phyloP scores from a whole-genome alignment of 345 rosid genomes.

The Aquilaria sinensis region DNA sequence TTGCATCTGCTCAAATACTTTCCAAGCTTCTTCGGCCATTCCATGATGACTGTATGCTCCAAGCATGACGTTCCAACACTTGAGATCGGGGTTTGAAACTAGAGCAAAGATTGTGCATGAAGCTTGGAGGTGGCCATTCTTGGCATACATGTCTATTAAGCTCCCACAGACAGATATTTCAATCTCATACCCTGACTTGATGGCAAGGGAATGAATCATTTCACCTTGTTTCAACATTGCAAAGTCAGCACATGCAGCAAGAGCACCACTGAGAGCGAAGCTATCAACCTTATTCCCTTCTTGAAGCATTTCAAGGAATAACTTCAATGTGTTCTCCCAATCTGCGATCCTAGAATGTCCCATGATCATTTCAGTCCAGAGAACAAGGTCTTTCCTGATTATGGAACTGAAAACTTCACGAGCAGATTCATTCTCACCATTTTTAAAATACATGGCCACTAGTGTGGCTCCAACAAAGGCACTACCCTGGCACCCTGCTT shows the following conservation, averaged over 20 bases:
- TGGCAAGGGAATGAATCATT: conserved; percentile 52
- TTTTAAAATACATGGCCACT: conserved; percentile 68
- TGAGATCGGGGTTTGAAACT: conserved; percentile 56
- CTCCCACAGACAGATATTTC: conserved; percentile 67
- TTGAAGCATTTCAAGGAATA: conserved; percentile 44
- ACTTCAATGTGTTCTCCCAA: conserved; percentile 42
- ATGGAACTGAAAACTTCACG: conserved; percentile 35
- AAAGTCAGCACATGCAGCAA: conserved; percentile 76
- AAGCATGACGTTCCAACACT: conserved; percentile 86
- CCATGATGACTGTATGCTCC: conserved; percentile 76
- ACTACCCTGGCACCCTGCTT: conserved; percentile 44
- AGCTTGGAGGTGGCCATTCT: conserved; percentile 50
- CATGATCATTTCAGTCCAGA: conserved; percentile 90
- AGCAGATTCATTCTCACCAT: conserved; percentile 51
- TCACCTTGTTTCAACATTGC: conserved; percentile 68
- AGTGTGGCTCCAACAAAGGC: conserved; percentile 62
- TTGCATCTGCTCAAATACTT: conserved; percentile 38
- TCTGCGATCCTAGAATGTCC: conserved; percentile 68
- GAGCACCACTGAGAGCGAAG: conserved; percentile 65
- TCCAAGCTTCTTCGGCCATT: conserved; percentile 51
- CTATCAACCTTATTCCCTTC: conserved; percentile 50
- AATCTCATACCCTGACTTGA: conserved; percentile 44
- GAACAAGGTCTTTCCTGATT: conserved; percentile 55
- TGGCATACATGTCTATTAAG: conserved; percentile 76
- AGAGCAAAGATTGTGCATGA: conserved; percentile 47